Percentiles rank a stretch among this genome's conserved stretches.
phyloP scores from a whole-genome alignment of 1,139 yeast genomes.

The Casaregolazyma suthepensis region DNA sequence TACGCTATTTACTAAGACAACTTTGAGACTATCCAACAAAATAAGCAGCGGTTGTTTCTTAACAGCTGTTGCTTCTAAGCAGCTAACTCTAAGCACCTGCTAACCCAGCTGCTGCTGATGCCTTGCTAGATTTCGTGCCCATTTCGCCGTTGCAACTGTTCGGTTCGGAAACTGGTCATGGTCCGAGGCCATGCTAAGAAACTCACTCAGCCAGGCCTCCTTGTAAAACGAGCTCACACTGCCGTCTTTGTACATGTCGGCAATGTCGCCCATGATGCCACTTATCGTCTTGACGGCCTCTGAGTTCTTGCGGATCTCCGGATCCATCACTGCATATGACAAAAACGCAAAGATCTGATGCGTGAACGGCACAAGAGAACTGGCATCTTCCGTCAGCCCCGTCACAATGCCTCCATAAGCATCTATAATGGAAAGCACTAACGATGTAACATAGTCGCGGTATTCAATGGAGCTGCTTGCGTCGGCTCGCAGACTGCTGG shows the following conservation, averaged over 20 bases:
- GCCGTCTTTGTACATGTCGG: constrained; percentile 77
- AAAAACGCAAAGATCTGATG: constrained; percentile 67
- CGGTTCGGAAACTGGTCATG: constrained; percentile 47
- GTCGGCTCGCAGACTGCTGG: constrained; percentile 44
- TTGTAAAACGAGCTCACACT: constrained; percentile 58
- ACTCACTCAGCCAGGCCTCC: constrained; percentile 72
- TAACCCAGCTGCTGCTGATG: constrained; percentile 11
- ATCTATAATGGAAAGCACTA: constrained; percentile 84
- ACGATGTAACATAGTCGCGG: constrained; percentile 62
- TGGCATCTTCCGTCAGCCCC: constrained; percentile 70
- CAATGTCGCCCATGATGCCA: constrained; percentile 88
- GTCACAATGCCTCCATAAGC: constrained; percentile 94
- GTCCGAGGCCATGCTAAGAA: constrained; percentile 71
- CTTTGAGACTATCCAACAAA: not conserved
- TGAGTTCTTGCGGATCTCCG: constrained; percentile 54
- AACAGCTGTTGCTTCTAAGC: not conserved
- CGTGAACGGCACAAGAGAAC: constrained; percentile 56
- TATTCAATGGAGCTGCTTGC: constrained; percentile 63
- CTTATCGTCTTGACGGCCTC: constrained; percentile 70
- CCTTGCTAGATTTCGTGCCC: constrained; percentile 91
- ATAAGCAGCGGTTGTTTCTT: not conserved
- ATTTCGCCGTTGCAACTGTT: constrained; percentile 85
- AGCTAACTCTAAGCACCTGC: not conserved
- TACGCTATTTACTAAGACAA: not conserved
- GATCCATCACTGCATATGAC: constrained; percentile 52